Evolutionary conservation across 2,329 filamentous ascomycete genomes (phyloP), one percentile per base, ranked within the genome.

Genomic region (Fusarium mangiferae): DNA sequence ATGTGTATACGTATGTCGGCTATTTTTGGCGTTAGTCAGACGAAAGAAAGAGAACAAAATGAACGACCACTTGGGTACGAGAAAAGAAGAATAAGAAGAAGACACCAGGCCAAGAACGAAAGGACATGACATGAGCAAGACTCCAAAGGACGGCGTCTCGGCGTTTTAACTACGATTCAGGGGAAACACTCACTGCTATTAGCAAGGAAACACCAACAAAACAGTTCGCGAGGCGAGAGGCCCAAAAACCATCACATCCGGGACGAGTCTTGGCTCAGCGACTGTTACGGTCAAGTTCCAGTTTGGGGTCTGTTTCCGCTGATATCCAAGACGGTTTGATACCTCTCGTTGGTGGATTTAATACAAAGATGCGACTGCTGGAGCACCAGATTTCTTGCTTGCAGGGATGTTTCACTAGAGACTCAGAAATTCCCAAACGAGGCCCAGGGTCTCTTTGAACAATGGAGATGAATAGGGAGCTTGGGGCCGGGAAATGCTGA

Each of bases 311-410:
- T 46, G 56, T 73, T 75, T 64, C 72, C 72, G 68, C 59, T 55
- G 45, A 42, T 68, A 62, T 59, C 52, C 70, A 70, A 55, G 72
- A 46, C 61, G 39, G 51, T 35, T 46, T 59, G 44, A 42, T 46
- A 57, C n/a, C 60, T 75, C 68, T 72, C 72, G 72, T 74, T 74
- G 72, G 72, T 74, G 72, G 72, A 66, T 66, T 75, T 71, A 46
- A 51, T 41, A 44, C 39, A 58, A 61, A 62, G 64, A 46, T 75
- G 72, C 46, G 72, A 73, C 66, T 57, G 28, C 49, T 62, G 59
- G 45, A 70, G 66, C 66, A 41, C 45, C 63, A 67, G 72, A 74
- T 66, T 62, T 66, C 68, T 68, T 75, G 44, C 41, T 66, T 75
- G 68, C 72, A 74, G 60, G 72, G 72, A 38, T 42, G 52, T 63